Conservation (phyloP, 2,329 filamentous ascomycete species). For the Pseudocercospora vitis region DNA sequence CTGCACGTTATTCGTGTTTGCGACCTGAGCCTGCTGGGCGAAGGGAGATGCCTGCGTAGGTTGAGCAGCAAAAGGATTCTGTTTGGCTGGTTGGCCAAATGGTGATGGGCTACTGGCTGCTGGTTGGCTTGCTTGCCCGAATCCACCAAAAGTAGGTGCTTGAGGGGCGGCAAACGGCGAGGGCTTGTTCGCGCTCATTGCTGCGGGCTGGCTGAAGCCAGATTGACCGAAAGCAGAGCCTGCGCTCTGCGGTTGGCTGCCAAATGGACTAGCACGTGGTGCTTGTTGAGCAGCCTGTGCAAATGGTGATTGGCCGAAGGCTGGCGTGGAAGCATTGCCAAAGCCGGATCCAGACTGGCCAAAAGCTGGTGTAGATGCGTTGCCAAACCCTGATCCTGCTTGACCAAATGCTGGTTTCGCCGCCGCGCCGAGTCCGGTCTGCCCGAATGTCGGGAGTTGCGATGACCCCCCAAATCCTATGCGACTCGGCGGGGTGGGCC, state of each 20-base stretch:
- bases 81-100: constrained; percentile 22
- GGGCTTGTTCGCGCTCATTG: constrained; percentile 29
- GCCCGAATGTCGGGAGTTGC: constrained; percentile 11
- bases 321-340: constrained; percentile 6
- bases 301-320: constrained; percentile 4
- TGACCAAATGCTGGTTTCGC: constrained; percentile 16
- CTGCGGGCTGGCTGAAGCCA: constrained; percentile 25
- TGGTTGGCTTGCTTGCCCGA: neutral
- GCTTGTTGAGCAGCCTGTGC: neutral
- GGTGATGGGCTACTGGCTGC: constrained; percentile 9
- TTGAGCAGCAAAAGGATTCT: constrained; percentile 22
- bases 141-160: neutral
- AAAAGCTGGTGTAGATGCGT: constrained; percentile 9
- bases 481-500: constrained; percentile 2
- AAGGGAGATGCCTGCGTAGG: constrained; percentile 3
- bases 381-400: constrained; percentile 11
- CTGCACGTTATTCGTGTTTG: neutral
- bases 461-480: constrained; percentile 22
- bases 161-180: constrained; percentile 45
- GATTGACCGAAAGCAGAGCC: constrained; percentile 7
- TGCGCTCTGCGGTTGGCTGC: constrained; percentile 14
- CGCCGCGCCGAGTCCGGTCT: constrained; percentile 18
- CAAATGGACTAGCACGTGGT: constrained; percentile 6
- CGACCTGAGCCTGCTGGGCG: neutral
- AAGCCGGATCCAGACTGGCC: constrained; percentile 10